A percentile compares a stretch with the other conserved stretches of the same genome.
phyloP scores from a whole-genome alignment of 1,284 basidiomycete species.

The Macrocystidia cucumis region DNA sequence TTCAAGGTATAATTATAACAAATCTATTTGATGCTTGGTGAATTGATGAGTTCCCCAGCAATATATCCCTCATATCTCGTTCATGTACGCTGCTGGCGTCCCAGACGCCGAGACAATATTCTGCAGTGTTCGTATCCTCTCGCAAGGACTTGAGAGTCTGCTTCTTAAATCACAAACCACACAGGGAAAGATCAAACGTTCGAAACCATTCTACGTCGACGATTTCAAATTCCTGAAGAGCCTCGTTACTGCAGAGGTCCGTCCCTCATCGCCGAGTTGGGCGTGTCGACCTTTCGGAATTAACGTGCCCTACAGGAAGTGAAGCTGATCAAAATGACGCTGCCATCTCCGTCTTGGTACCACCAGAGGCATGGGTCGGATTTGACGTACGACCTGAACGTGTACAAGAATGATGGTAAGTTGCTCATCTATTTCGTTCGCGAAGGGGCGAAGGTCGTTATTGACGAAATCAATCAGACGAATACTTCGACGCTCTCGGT shows the following conservation, averaged over 20 bases:
- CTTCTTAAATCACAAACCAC: slow-evolving; percentile 3
- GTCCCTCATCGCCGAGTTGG: slow-evolving; percentile 2
- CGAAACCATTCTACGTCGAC: slow-evolving; percentile 54
- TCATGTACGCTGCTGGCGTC: slow-evolving; percentile 34
- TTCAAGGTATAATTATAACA: slow-evolving; percentile 26
- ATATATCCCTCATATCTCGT: slow-evolving; percentile 38
- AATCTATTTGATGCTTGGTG: slow-evolving; percentile 1
- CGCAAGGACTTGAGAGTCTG: no score
- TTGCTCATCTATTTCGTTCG: background rate
- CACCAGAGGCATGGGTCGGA: slow-evolving; percentile 64
- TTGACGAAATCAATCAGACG: slow-evolving; percentile 36
- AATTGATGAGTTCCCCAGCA: slow-evolving; percentile 18
- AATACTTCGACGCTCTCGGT: slow-evolving; percentile 70
- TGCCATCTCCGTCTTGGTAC: slow-evolving; percentile 73
- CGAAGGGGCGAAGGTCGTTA: slow-evolving; percentile 4
- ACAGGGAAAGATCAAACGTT: slow-evolving; percentile 56
- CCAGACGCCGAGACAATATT: slow-evolving; percentile 36
- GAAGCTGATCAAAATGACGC: slow-evolving; percentile 64
- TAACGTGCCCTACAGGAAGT: slow-evolving; percentile 38
- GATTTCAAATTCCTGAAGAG: slow-evolving; percentile 54
- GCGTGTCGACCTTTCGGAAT: slow-evolving; percentile 7
- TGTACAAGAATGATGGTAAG: slow-evolving; percentile 56
- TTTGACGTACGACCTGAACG: slow-evolving; percentile 45
- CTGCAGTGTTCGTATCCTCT: slow-evolving; percentile 32
- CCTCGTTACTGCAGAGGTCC: slow-evolving; percentile 44